Percentiles rank a stretch among this genome's conserved stretches.
Conservation (phyloP, 2,329 filamentous ascomycete genomes). For the Arthrobotrys sphaeroides region DNA sequence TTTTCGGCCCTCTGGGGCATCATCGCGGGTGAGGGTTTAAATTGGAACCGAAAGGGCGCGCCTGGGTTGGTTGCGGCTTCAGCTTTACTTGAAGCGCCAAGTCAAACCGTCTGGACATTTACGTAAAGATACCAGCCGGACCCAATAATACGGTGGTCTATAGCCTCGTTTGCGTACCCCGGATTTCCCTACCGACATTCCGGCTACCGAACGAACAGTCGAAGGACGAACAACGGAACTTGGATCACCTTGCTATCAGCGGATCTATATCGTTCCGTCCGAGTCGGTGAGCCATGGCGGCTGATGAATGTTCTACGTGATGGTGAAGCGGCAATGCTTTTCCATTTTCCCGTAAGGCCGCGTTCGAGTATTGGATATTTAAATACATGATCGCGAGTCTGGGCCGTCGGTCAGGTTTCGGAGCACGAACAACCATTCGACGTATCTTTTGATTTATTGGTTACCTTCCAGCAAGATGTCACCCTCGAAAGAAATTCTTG, state of each 20-base stretch:
- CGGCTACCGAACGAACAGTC: neutral
- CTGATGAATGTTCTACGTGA: neutral
- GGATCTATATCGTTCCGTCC: neutral
- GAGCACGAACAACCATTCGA: neutral
- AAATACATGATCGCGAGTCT: neutral
- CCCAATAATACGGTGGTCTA: neutral
- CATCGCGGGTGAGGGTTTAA: neutral
- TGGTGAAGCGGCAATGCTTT: neutral
- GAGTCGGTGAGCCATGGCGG: neutral
- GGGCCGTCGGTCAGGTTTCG: neutral
- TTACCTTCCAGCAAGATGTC: neutral
- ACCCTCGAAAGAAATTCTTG: neutral
- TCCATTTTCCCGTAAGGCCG: neutral
- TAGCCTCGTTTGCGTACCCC: neutral
- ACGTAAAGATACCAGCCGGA: neutral
- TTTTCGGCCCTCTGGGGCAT: constrained; percentile 1
- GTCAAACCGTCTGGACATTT: constrained; percentile 5
- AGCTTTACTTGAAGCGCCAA: constrained; percentile 33
- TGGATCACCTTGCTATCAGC: neutral
- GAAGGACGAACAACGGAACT: neutral
- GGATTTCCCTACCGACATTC: constrained; percentile 11
- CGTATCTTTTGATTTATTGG: neutral
- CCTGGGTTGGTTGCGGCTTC: neutral
- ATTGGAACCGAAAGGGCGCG: neutral
- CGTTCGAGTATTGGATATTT: neutral